phyloP scores from a whole-genome alignment of 805 yeast genomes.

The Starmerella floricola region DNA sequence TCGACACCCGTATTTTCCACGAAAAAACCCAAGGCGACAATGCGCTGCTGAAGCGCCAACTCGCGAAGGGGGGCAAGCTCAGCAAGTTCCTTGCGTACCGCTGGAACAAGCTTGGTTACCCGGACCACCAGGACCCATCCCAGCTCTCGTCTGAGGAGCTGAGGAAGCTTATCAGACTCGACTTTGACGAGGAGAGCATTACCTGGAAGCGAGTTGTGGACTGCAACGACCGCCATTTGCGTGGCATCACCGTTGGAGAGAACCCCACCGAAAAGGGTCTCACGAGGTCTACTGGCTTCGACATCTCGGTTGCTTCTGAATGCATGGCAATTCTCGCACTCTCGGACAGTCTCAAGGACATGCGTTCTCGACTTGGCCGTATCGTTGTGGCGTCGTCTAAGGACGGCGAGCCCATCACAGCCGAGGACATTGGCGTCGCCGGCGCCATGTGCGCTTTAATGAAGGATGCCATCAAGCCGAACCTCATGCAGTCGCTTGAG shows the following conservation, averaged over 20 bases:
- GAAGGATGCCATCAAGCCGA: constrained; percentile 94
- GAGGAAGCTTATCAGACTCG: constrained; percentile 61
- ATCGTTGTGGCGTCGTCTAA: constrained; percentile 78
- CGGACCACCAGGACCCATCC: constrained; percentile 56
- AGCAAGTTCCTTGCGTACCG: constrained; percentile 47
- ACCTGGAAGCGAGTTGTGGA: constrained; percentile 91
- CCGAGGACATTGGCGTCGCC: constrained; percentile 88
- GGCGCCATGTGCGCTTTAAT: constrained; percentile 90
- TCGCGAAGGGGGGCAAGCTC: constrained; percentile 64
- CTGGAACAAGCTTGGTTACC: constrained; percentile 63
- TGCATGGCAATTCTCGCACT: constrained; percentile 92
- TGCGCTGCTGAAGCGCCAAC: constrained; percentile 61
- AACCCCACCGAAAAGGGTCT: constrained; percentile 88
- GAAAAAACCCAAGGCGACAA: constrained; percentile 73
- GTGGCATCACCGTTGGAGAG: constrained; percentile 81
- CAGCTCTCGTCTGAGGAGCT: constrained; percentile 68
- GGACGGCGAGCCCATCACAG: constrained; percentile 72
- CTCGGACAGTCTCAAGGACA: constrained; percentile 61
- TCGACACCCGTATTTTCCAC: constrained; percentile 94
- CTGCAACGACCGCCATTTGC: constrained; percentile 81
- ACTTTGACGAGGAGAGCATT: constrained; percentile 80
- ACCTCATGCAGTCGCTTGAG: constrained; percentile 91
- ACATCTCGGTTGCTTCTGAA: constrained; percentile 92
- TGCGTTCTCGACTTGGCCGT: constrained; percentile 76
- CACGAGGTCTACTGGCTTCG: constrained; percentile 81